Base-by-base conservation (phyloP, 202 grass and related monocot genomes). In the Dendrocalamus latiflorus region DNA sequence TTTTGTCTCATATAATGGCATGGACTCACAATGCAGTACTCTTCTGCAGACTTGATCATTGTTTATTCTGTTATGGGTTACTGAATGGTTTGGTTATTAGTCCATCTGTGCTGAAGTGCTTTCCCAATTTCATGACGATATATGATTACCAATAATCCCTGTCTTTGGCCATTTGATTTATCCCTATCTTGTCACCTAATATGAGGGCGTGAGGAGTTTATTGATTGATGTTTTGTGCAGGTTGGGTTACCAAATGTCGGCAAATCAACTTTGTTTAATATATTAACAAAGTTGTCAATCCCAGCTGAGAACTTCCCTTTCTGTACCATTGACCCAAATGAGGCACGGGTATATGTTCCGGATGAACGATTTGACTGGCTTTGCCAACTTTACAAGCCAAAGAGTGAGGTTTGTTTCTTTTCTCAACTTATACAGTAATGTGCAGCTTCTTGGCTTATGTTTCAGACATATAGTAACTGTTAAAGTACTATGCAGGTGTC, bases 221-320 rank as follows among this genome's bases (percentile, higher is more conserved):
- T 20, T 55, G 6, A 56, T 85, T 82, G 33, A 59, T 85, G 65
- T 77, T 42, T 64, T 73, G 43, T 89, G 53, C 89, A 98, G 96
- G 96, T 98, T 74, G 96, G 96, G 16, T 84, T 98, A 87, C 96
- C 96, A 72, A 98, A 98, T 91, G 96, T 98, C 79, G 96, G 96
- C 47, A 95, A 98, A 83, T 98, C 96, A 81, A 98, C 96, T 55
- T 84, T 98, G 28, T 98, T 98, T 72, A 98, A 98, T 81, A 95
- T 94, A 61, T 89, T 98, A 43, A 98, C 96, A 12, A 98, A 98
- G 79, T 77, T 98, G 49, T 83, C 96, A 60, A 98, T 98, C 15
- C 93, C 96, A 60, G 96, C 96, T 9, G 96, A 98, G 85, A 98
- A 98, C 49, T 98, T 98, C 78, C 96, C 96, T 45, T 98, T 98